Base-by-base conservation (phyloP, 306 rosid species). In the Medicago arabica region DNA sequence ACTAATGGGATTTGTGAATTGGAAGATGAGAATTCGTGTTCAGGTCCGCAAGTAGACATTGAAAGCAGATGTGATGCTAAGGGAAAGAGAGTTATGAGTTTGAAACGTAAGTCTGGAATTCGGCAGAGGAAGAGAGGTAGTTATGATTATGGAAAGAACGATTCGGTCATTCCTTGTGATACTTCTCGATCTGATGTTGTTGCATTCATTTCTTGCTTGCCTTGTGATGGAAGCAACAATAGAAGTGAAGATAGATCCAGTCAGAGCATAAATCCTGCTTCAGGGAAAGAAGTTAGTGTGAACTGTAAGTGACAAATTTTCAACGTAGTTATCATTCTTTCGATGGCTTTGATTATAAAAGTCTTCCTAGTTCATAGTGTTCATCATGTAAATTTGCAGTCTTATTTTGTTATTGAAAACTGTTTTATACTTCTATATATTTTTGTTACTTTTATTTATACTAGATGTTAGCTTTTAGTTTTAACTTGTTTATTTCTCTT, bases 41-140 rank as follows among this genome's bases (percentile, higher is more conserved):
- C 89, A 2, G 78, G 88, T 36, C 49, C 83, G 0, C 82, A 74
- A 46, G 83, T 72, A 70, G 89, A 88, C 46, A 82, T 74, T 80
- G 93, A 85, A 78, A 70, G 75, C 5, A 86, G 80, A 59, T 81
- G 34, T 79, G 91, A 90, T 80, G 74, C 69, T 69, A 88, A 86
- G 86, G 91, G 97, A 50, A 95, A 92, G 82, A 80, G 74, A 86
- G 36, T 61, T 60, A 9, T 84, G 72, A 71, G 77, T 81, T 15
- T 75, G 72, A 90, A 86, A 88, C 83, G 86, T 28, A 89, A 86
- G 85, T 61, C 90, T 3, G 92, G 88, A 49, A 21, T 84, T 82
- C 90, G 89, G 57, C 84, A 84, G 5, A 71, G 85, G 58, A 84
- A 88, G 86, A 90, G 83, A 76, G 70, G 80, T 62, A 13, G 70